Evolutionary conservation across 2,329 filamentous ascomycete species (phyloP).

Genomic region (Neocatenulostroma microsporum): DNA sequence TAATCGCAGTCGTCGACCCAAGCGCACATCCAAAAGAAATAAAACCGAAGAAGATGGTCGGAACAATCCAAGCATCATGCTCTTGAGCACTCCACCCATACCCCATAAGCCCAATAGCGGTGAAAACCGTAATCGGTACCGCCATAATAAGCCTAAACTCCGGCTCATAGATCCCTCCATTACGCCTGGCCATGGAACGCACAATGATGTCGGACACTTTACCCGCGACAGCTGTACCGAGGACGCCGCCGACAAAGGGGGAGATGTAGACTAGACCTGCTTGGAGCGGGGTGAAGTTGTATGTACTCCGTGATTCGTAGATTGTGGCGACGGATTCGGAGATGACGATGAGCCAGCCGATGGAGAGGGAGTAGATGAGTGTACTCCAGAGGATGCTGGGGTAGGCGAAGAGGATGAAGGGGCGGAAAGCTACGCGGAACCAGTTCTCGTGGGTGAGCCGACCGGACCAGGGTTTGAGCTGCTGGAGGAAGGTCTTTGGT

Average conservation of each 20-base stretch:
- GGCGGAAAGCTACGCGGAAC: slow-evolving; percentile 67
- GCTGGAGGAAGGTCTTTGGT: slow-evolving; percentile 62
- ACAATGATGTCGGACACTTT: slow-evolving; percentile 82
- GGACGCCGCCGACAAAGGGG: slow-evolving; percentile 77
- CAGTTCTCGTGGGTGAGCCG: slow-evolving; percentile 71
- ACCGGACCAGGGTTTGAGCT: slow-evolving; percentile 69
- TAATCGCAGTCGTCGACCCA: slow-evolving; percentile 84
- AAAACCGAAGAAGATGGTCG: slow-evolving; percentile 85
- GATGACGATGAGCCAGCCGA: slow-evolving; percentile 93
- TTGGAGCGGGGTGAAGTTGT: slow-evolving; percentile 74
- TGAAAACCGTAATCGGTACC: slow-evolving; percentile 67
- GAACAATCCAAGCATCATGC: slow-evolving; percentile 76
- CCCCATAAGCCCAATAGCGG: slow-evolving; percentile 80
- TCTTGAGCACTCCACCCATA: slow-evolving; percentile 87
- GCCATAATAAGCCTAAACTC: slow-evolving; percentile 90
- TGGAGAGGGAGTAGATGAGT: slow-evolving; percentile 73
- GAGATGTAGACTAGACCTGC: slow-evolving; percentile 84
- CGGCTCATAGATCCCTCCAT: slow-evolving; percentile 91
- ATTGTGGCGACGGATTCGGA: slow-evolving; percentile 80
- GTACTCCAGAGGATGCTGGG: slow-evolving; percentile 85
- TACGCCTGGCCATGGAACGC: slow-evolving; percentile 69
- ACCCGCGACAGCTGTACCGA: slow-evolving; percentile 88
- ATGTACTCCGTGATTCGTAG: slow-evolving; percentile 60
- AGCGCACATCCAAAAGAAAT: slow-evolving; percentile 88
- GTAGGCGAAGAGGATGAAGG: slow-evolving; percentile 80